Evolutionary conservation across 2,329 filamentous ascomycete genomes (phyloP).

Genomic region (Aspergillus pseudoterreus): DNA sequence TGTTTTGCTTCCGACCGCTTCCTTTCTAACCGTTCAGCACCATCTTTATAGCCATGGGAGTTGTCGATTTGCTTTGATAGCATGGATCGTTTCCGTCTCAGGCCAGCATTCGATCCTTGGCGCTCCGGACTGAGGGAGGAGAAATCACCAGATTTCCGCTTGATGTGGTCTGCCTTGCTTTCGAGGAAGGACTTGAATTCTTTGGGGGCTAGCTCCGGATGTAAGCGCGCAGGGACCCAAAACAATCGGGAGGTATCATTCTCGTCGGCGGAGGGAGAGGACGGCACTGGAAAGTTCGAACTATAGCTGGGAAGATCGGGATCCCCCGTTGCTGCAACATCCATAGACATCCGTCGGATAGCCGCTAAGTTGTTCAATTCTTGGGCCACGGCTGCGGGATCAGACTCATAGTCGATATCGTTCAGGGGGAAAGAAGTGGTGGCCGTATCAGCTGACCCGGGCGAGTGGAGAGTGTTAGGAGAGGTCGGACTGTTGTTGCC

Average conservation of each 20-base stretch:
- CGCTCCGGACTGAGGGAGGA: constrained; percentile 53
- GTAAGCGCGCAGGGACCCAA: constrained; percentile 92
- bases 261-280: constrained; percentile 59
- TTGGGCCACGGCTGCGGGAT: constrained; percentile 83
- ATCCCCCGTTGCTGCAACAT: constrained; percentile 65
- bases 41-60: constrained; percentile 72
- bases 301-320: constrained; percentile 47
- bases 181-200: constrained; percentile 97
- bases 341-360: constrained; percentile 90
- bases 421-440: constrained; percentile 69
- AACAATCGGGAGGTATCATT: constrained; percentile 84
- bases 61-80: constrained; percentile 86
- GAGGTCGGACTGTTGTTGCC: constrained; percentile 45
- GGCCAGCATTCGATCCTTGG: constrained; percentile 53
- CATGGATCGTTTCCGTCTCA: constrained; percentile 92
- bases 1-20: constrained; percentile 62
- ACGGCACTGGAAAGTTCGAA: constrained; percentile 38
- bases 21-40: constrained; percentile 72
- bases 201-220: constrained; percentile 89
- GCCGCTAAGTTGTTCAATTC: constrained; percentile 91
- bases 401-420: constrained; percentile 83
- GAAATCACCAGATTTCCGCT: constrained; percentile 73
- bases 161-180: constrained; percentile 85
- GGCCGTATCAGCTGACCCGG: constrained; percentile 56
- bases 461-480: constrained; percentile 53